Evolutionary conservation across 495 filamentous ascomycete species (phyloP), one percentile per base, ranked within the genome.

Genomic region (Aspergillus cavernicola): DNA sequence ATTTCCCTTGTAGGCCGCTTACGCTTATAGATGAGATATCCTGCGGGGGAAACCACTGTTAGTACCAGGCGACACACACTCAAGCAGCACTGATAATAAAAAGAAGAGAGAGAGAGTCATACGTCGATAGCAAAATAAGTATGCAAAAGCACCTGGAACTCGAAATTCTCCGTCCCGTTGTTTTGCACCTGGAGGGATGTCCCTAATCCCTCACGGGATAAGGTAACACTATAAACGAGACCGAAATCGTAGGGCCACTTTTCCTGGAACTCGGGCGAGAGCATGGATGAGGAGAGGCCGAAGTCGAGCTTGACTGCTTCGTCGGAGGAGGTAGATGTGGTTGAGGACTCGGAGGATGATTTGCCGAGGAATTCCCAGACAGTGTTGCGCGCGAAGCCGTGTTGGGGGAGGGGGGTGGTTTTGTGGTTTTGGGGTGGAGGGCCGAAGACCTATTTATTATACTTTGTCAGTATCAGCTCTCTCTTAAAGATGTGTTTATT

Each of bases 381-480:
- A 40, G 86, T 88, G 56, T 81, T 92, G 47, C 95, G 89, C 20
- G 95, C 95, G 70, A 99, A 96, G 58, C 95, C 95, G 72, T 99
- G 95, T 69, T 97, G 92, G 11, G 92, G 86, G 13, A 99, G 85
- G 22, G 75, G 64, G 26, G 79, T 79, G 24, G 89, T 91, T 6
- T 84, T 77, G 41, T 87, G 81, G 66, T 89, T 80, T 55, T 82
- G 67, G 29, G 86, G 84, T 9, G 89, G 80, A 36, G 88, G 88
- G 29, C 93, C 93, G 68, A 98, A 98, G 64, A 95, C 88, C 91
- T 97, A 56, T 15, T 38, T 20, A 40, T 32, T 20, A 1, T 9
- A 16, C 4, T 1, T 6, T 26, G n/a, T 23, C 22, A 13, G 19
- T 29, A 24, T 49, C 23, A 23, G 38, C 16, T 31, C n/a, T n/a